Evolutionary conservation across 352 stramenopile species (phyloP).

Genomic region (Phytophthora ohioensis): DNA sequence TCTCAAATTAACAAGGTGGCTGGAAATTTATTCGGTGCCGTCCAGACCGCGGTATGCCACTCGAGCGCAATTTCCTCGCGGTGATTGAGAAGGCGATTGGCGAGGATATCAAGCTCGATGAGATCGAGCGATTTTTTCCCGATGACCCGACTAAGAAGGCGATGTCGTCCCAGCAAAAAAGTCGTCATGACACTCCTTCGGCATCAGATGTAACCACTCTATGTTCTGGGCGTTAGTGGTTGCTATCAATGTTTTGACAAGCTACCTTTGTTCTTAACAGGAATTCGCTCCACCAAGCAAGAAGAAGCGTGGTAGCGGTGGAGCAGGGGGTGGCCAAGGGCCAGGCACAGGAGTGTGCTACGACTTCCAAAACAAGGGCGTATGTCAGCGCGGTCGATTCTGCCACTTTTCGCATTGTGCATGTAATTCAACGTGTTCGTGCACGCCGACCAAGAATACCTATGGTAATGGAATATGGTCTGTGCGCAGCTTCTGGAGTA

Average conservation of each 20-base stretch:
- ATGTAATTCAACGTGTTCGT: slow-evolving; percentile 88
- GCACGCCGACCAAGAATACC: slow-evolving; percentile 83
- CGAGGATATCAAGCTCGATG: slow-evolving; percentile 83
- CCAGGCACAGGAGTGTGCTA: slow-evolving; percentile 86
- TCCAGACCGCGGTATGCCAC: slow-evolving; percentile 69
- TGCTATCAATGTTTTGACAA: slow-evolving; percentile 3
- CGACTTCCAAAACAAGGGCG: slow-evolving; percentile 91
- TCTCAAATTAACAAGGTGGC: slow-evolving; percentile 49
- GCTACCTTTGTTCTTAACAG: slow-evolving; percentile 29
- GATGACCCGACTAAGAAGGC: slow-evolving; percentile 73
- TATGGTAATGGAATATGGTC: slow-evolving; percentile 60
- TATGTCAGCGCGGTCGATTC: slow-evolving; percentile 83
- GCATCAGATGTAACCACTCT: slow-evolving; percentile 50
- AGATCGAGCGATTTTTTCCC: slow-evolving; percentile 83
- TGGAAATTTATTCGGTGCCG: slow-evolving; percentile 81
- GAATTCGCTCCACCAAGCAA: slow-evolving; percentile 65
- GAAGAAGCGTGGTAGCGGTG: slow-evolving; percentile 65
- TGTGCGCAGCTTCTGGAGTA: slow-evolving; percentile 1
- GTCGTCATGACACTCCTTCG: slow-evolving; percentile 43
- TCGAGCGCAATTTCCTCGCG: slow-evolving; percentile 64
- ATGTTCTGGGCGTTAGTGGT: background rate
- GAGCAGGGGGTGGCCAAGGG: slow-evolving; percentile 41
- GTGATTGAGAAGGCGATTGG: slow-evolving; percentile 77
- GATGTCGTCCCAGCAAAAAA: slow-evolving; percentile 45
- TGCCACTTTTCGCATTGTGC: slow-evolving; percentile 91